These are phyloP conservation scores for Gaillardinia entomophila DNA, from an alignment of 805 yeast genomes.

Conservation along the genomic window DNA sequence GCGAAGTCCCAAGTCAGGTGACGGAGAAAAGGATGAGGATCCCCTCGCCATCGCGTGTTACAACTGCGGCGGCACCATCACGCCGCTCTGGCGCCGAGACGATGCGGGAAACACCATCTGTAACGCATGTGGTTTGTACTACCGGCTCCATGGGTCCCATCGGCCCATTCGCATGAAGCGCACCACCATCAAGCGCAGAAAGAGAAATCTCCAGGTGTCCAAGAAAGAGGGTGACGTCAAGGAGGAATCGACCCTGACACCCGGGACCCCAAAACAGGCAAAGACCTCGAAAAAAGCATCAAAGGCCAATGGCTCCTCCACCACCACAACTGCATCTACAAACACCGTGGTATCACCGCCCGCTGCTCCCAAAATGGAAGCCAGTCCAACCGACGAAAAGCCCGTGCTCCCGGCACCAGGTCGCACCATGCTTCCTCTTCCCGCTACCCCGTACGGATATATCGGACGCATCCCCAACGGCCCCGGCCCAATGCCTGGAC, in stretches of 20 bases:
- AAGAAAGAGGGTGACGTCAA: constrained; percentile 1
- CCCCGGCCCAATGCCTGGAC: constrained; percentile 39
- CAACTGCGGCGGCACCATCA: constrained; percentile 79
- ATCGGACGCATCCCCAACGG: constrained; percentile 35
- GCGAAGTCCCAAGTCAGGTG: constrained; percentile 1
- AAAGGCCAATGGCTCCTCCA: neutral
- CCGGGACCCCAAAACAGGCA: constrained; percentile 4
- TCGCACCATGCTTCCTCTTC: neutral
- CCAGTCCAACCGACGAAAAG: neutral
- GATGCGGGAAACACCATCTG: constrained; percentile 79
- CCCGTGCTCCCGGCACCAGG: neutral
- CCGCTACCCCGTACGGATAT: neutral
- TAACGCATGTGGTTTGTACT: constrained; percentile 83
- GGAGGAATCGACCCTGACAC: neutral
- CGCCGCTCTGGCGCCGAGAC: constrained; percentile 85
- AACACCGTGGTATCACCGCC: too few relatives aligned
- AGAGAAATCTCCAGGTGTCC: constrained; percentile 30
- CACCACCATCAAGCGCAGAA: constrained; percentile 68
- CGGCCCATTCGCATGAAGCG: constrained; percentile 74
- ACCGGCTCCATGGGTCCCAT: constrained; percentile 67
- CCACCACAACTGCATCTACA: constrained; percentile 1
- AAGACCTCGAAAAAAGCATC: constrained; percentile 1
- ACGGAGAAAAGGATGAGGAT: constrained; percentile 17
- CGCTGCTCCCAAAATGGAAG: neutral
- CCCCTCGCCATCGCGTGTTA: constrained; percentile 69